Conservation (phyloP, 768 basidiomycete genomes). For the Phallus indusiatus region DNA sequence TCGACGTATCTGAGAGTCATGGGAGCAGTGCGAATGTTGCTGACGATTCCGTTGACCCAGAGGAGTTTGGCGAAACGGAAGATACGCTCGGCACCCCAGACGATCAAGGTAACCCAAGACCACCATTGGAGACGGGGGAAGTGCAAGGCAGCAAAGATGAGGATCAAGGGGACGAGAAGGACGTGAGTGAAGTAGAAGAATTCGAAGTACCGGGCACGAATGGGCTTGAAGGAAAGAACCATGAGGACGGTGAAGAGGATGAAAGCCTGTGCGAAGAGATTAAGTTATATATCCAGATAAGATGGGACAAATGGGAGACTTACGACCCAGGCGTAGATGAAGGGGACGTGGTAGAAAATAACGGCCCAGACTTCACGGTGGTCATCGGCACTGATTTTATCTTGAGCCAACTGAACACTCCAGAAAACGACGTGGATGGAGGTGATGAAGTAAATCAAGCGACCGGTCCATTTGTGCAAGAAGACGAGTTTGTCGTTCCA, state of each 20-base stretch:
- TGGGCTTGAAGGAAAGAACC: slow-evolving; percentile 36
- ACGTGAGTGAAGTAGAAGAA: slow-evolving; percentile 59
- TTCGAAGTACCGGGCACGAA: slow-evolving; percentile 49
- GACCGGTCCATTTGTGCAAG: slow-evolving; percentile 62
- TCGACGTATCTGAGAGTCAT: not conserved
- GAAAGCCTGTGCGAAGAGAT: slow-evolving; percentile 36
- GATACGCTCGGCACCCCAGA: slow-evolving; percentile 57
- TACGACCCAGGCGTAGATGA: slow-evolving; percentile 51
- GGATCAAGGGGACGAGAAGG: slow-evolving; percentile 48
- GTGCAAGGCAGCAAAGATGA: slow-evolving; percentile 54
- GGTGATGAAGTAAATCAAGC: slow-evolving; percentile 55
- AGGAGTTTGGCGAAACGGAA: slow-evolving; percentile 48
- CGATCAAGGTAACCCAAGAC: slow-evolving; percentile 50
- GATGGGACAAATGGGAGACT: slow-evolving; percentile 15
- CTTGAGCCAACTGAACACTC: slow-evolving; percentile 53
- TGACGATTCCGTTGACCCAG: slow-evolving; percentile 47
- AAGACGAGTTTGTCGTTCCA: slow-evolving; percentile 66
- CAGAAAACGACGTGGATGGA: slow-evolving; percentile 54
- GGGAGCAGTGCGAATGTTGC: slow-evolving; percentile 9
- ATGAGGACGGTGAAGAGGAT: slow-evolving; percentile 42
- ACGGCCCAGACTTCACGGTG: slow-evolving; percentile 23
- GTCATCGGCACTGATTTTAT: slow-evolving; percentile 29
- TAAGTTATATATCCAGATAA: too few species aligned
- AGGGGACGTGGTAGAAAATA: slow-evolving; percentile 42
- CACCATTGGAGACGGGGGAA: slow-evolving; percentile 58